These are phyloP conservation scores for Penicillium mononematosum DNA, from an alignment of 495 filamentous ascomycete species.

Conservation along the genomic window DNA sequence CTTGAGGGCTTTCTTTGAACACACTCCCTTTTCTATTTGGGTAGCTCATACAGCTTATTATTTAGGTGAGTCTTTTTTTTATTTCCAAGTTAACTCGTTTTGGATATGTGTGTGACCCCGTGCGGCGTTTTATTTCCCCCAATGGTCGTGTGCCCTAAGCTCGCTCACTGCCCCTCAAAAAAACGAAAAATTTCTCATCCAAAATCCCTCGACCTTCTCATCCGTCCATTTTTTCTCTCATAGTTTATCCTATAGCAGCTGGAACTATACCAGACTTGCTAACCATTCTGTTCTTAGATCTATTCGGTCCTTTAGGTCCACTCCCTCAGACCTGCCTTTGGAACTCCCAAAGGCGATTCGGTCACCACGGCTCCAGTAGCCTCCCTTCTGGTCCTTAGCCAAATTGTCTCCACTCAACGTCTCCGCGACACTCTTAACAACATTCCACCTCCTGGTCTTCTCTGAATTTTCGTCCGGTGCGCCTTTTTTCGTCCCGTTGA, in stretches of 20 bases:
- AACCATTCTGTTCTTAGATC: constrained; percentile 4
- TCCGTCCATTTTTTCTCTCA: constrained; percentile 27
- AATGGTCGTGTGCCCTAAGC: constrained; percentile 24
- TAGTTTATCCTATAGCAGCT: constrained; percentile 8
- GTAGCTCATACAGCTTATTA: constrained; percentile 1
- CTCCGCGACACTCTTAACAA: constrained; percentile 64
- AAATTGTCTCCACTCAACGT: constrained; percentile 69
- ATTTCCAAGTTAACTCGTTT: constrained; percentile 12
- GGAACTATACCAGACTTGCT: constrained; percentile 7
- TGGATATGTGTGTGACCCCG: constrained; percentile 15
- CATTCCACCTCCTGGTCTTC: constrained; percentile 68
- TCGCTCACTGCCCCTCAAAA: constrained; percentile 10
- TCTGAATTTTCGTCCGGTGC: constrained; percentile 54
- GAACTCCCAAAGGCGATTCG: constrained; percentile 60
- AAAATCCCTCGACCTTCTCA: constrained; percentile 23
- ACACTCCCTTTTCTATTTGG: constrained; percentile 4
- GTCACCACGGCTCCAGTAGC: constrained; percentile 71
- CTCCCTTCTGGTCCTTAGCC: constrained; percentile 64
- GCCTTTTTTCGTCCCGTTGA: constrained; percentile 50
- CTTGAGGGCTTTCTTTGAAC: not conserved
- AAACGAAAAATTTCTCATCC: constrained; percentile 9
- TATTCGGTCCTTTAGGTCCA: constrained; percentile 4
- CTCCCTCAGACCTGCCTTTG: constrained; percentile 56
- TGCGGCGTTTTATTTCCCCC: constrained; percentile 20
- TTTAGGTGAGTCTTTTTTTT: constrained; percentile 15